Base-by-base conservation (phyloP, 306 rosid genomes). In the Inga laurina region DNA sequence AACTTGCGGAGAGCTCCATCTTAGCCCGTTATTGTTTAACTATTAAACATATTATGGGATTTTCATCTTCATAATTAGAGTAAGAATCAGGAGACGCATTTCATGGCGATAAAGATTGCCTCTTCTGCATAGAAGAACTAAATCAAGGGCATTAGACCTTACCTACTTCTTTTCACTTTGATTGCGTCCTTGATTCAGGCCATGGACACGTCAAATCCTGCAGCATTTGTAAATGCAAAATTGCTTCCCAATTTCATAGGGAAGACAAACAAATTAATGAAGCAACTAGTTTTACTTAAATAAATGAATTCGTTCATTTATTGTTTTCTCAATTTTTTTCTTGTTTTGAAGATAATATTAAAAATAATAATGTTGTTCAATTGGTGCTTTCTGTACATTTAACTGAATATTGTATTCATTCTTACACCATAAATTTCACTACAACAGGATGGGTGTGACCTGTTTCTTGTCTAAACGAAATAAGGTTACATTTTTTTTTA, bases 191-290 rank as follows among this genome's bases (percentile, higher is more conserved):
- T 0, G 19, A 82, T 82, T 81, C 78, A 87, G 92, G 68, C 18
- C 30, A 89, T 89, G 90, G 90, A 89, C 51, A 87, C 74, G 1
- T 89, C 92, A 75, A 89, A 81, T 54, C 92, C 92, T 34, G 84
- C 90, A 43, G 90, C 83, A 4, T 82, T 89, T 87, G 92, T 87
- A 32, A 89, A 89, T 78, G 89, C 81, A 3, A 79, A 83, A 74
- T 43, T 82, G 62, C 86, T 87, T 77, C 84, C 87, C 74, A 83
- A 71, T 34, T 85, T 85, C 64, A n/a, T 85, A 27, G 92, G 92
- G 48, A 89, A 85, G 90, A 89, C 30, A 27, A 27, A 27, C 30
- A 27, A 27, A 27, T 27, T 27, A 27, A 27, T 27, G 30, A 27
- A 27, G 30, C 30, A 27, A 27, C 30, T 27, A 27, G 30, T 27